Evolutionary conservation across 441 rosid species (phyloP).

Genomic region (Erysimum cheiri): DNA sequence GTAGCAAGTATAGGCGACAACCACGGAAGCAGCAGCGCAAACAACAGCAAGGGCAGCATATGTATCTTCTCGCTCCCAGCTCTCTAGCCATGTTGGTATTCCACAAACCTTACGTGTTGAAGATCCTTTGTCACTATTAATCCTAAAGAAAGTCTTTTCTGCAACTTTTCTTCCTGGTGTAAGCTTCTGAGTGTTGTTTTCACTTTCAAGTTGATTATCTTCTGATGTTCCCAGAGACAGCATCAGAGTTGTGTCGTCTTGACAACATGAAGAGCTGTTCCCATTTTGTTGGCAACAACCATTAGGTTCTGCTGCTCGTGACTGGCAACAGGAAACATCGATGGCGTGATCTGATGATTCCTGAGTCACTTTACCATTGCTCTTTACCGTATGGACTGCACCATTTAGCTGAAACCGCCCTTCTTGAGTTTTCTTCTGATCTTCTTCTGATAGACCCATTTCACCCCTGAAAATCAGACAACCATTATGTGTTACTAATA

Average conservation of each 20-base stretch:
- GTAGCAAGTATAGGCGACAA: slow-evolving; percentile 77
- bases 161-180: slow-evolving; percentile 61
- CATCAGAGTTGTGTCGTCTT: slow-evolving; percentile 36
- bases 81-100: slow-evolving; percentile 84
- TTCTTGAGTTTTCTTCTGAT: slow-evolving; percentile 71
- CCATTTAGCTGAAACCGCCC: slow-evolving; percentile 61
- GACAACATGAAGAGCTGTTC: slow-evolving; percentile 54
- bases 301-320: slow-evolving; percentile 50
- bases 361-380: slow-evolving; percentile 44
- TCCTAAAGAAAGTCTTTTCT: slow-evolving; percentile 50
- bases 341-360: slow-evolving; percentile 43
- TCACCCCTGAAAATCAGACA: slow-evolving; percentile 71
- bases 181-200: slow-evolving; percentile 46
- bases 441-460: slow-evolving; percentile 90
- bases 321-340: slow-evolving; percentile 35
- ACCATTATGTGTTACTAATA: slow-evolving; percentile 22
- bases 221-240: slow-evolving; percentile 40
- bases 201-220: slow-evolving; percentile 43
- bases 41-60: slow-evolving; percentile 84
- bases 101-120: slow-evolving; percentile 58
- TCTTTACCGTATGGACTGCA: slow-evolving; percentile 34
- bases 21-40: slow-evolving; percentile 86
- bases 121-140: slow-evolving; percentile 60
- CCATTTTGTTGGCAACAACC: slow-evolving; percentile 78
- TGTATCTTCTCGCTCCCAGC: slow-evolving; percentile 95